A percentile compares a stretch with the other conserved stretches of the same genome.
Conservation (phyloP, 768 basidiomycete genomes). For the Phlegmacium glaucopus region DNA sequence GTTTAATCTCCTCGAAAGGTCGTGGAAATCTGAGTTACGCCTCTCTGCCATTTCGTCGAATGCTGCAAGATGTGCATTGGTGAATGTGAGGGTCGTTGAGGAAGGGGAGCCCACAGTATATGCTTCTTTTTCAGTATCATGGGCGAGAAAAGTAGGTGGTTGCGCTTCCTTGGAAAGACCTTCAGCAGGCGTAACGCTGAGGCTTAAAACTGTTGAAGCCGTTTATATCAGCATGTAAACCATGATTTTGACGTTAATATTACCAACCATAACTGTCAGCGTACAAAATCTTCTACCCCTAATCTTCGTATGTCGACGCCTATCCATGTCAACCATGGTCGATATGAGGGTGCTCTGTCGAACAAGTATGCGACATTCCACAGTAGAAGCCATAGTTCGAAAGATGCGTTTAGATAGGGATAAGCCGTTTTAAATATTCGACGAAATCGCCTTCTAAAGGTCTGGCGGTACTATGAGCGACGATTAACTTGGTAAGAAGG, state of each 20-base stretch:
- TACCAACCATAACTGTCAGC: constrained; percentile 38
- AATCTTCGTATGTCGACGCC: constrained; percentile 81
- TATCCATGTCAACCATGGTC: constrained; percentile 89
- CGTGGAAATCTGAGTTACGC: constrained; percentile 72
- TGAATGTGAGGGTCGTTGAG: constrained; percentile 61
- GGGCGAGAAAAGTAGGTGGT: constrained; percentile 43
- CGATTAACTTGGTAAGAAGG: background rate
- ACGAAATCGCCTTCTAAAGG: constrained; percentile 48
- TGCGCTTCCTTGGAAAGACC: constrained; percentile 20
- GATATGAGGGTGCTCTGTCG: constrained; percentile 78
- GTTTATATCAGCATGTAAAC: background rate
- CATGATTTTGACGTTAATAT: background rate
- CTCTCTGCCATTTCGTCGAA: constrained; percentile 77
- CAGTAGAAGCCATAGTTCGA: constrained; percentile 79
- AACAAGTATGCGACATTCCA: constrained; percentile 92
- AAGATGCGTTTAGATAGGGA: constrained; percentile 74
- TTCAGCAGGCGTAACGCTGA: constrained; percentile 50
- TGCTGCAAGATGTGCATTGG: constrained; percentile 81
- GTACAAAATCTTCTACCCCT: constrained; percentile 73
- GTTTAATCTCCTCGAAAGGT: constrained; percentile 53
- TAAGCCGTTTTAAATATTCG: constrained; percentile 70
- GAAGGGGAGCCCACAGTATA: background rate
- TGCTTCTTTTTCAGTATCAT: constrained; percentile 27
- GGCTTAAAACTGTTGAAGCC: constrained; percentile 41
- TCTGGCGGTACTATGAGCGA: constrained; percentile 31